Evolutionary conservation across 192 early-diverging fungal genomes (phyloP).

Genomic region (Coemansia sp.): DNA sequence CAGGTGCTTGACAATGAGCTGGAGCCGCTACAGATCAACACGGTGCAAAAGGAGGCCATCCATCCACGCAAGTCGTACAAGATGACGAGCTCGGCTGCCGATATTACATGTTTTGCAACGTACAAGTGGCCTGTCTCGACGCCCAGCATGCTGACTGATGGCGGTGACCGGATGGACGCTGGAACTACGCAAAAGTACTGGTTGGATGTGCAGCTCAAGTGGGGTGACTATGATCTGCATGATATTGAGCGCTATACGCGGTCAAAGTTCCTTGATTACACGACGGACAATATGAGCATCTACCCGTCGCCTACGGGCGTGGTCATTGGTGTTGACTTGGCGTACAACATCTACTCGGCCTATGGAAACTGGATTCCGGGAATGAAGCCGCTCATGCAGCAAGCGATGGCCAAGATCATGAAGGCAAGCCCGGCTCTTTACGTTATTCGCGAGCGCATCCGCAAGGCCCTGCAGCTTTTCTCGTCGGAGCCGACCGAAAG

Average conservation of each 20-base stretch:
- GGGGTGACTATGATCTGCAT: constrained; percentile 99
- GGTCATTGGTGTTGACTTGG: constrained; percentile 96
- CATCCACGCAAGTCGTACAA: constrained; percentile 99
- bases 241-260: constrained; percentile 98
- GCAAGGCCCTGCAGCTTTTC: constrained; percentile 98
- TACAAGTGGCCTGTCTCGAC: constrained; percentile 99
- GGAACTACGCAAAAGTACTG: constrained; percentile 96
- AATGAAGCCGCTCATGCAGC: constrained; percentile 96
- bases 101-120: constrained; percentile 92
- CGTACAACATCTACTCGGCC: constrained; percentile 90
- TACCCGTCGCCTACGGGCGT: constrained; percentile 98
- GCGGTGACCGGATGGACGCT: constrained; percentile 93
- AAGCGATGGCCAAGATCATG: constrained; percentile 99
- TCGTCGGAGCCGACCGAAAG: constrained; percentile 98
- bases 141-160: constrained; percentile 89
- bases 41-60: constrained; percentile 98
- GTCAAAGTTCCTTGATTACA: constrained; percentile 98
- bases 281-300: constrained; percentile 97
- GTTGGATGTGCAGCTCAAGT: constrained; percentile 97
- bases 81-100: constrained; percentile 91
- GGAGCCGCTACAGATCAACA: constrained; percentile 96
- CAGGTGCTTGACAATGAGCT: constrained; percentile 98
- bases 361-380: constrained; percentile 99
- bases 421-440: constrained; percentile 98
- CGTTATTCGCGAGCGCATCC: constrained; percentile 95